A percentile compares a stretch with the other conserved stretches of the same genome.
These are phyloP conservation scores for Diaporthe ilicicola DNA, from an alignment of 2,329 filamentous ascomycete species.

Conservation along the genomic window DNA sequence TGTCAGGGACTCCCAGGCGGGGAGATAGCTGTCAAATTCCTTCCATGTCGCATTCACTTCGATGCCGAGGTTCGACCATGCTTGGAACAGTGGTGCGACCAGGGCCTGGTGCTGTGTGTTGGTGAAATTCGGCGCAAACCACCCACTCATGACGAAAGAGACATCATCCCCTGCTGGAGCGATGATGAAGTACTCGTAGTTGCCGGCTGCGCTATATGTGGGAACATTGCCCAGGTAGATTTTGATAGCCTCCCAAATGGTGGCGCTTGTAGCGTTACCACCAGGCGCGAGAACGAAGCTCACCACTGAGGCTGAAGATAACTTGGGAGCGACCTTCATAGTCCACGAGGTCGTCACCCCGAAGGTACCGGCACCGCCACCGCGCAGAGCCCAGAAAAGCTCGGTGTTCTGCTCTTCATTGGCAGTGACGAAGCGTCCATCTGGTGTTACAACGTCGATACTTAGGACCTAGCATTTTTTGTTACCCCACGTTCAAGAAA, in stretches of 20 bases:
- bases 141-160: constrained; percentile 19
- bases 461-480: background rate
- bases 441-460: constrained; percentile 54
- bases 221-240: constrained; percentile 56
- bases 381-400: constrained; percentile 58
- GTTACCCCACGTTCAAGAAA: background rate
- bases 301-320: background rate
- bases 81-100: constrained; percentile 37
- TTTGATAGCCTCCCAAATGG: constrained; percentile 60
- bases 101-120: background rate
- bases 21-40: background rate
- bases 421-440: constrained; percentile 51
- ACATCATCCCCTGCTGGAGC: background rate
- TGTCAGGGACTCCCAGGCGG: background rate
- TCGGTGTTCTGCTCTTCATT: constrained; percentile 51
- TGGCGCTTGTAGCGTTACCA: constrained; percentile 56
- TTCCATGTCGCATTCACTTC: background rate
- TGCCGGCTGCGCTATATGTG: constrained; percentile 57
- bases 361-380: constrained; percentile 48
- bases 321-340: constrained; percentile 38
- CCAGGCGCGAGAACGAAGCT: constrained; percentile 42
- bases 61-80: background rate
- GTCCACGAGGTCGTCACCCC: constrained; percentile 43
- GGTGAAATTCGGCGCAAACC: constrained; percentile 26
- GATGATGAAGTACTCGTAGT: constrained; percentile 49